Evolutionary conservation across 805 yeast genomes (phyloP), one percentile per base, ranked within the genome.

Genomic region (Hanseniaspora nectarophila): DNA sequence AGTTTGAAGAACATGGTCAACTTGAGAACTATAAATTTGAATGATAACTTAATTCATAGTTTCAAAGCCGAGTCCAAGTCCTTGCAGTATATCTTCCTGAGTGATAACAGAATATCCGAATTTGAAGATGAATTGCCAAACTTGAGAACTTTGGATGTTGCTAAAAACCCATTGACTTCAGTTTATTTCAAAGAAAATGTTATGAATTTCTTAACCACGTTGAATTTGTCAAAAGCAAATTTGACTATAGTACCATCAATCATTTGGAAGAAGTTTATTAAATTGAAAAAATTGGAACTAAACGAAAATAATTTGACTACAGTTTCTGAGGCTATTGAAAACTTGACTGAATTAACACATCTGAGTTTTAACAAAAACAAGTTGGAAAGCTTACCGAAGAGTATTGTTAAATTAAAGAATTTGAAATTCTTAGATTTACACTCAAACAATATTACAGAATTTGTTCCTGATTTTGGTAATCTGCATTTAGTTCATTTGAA

Each of bases 181-280:
- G 73, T 85, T 56, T 70, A 70, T 28, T 75, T 80, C 56, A 43
- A 35, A 24, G 51, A 46, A 24, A 60, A 65, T 1, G 60, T 62
- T 8, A 76, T 85, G 63, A 70, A 73, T 10, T 73, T 77, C 56
- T 70, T 88, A 63, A 81, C 87, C 1, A 77, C 80, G 16, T 71
- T 92, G 45, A 87, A 87, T 56, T 69, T 92, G 50, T 78, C 85
- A 9, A 84, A 83, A 60, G 96, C 95, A 1, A 87, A 85, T 59
- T 69, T 92, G 45, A 78, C 95, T 0, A 73, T 85, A 6, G 70
- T 92, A 28, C 82, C 89, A 0, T 72, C 76, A 7, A 76, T 75
- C 16, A 77, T 88, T 54, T 72, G 88, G 42, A 64, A 72, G 7
- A 74, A 73, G 56, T 70, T 88, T 39, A 77, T 84, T 0, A 75